Evolutionary conservation across 305 asterid species (phyloP), one percentile per base, ranked within the genome.

Genomic region (Fraxinus dipetala): DNA sequence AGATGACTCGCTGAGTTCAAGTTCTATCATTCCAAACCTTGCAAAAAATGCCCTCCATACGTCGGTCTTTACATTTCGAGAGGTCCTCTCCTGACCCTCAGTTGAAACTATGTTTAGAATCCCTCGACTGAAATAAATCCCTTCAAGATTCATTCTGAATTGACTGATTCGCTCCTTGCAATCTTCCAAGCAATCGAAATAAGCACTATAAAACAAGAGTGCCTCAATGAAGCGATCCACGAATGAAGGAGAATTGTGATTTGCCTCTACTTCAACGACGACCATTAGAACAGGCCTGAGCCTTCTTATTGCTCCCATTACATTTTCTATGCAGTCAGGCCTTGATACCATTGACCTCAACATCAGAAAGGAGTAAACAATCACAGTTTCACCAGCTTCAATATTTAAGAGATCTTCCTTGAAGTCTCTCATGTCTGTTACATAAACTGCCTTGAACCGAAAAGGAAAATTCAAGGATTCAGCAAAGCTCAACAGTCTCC

Each of bases 201-300:
- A 88, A 0, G 91, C 89, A 30, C 87, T 79, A 76, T 84, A 89
- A 54, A 83, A 90, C 79, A 88, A 28, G 6, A 91, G 85, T 0
- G 90, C 82, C 77, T 90, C 95, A 13, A 72, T 82, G 82, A 91
- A 91, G 11, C 94, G 87, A 79, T 85, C 90, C 20, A 88, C 75
- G 75, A 91, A 90, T 5, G 88, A 83, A 9, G 90, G 90, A 2
- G 95, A 90, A 83, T 91, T 91, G 72, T 90, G 92, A 73, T 89
- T 89, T 3, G 90, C 95, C 85, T 91, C 94, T 3, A 90, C 93
- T 83, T 91, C 95, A 20, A 74, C 32, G 4, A 91, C 87, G 18
- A 91, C 92, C 92, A 89, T 85, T 65, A 88, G 32, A 54, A 72
- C 85, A 54, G 93, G 93, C 78, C 80, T 79, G 11, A 86, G 75